phyloP scores from a whole-genome alignment of 441 rosid genomes.

The Populus trichocarpa region DNA sequence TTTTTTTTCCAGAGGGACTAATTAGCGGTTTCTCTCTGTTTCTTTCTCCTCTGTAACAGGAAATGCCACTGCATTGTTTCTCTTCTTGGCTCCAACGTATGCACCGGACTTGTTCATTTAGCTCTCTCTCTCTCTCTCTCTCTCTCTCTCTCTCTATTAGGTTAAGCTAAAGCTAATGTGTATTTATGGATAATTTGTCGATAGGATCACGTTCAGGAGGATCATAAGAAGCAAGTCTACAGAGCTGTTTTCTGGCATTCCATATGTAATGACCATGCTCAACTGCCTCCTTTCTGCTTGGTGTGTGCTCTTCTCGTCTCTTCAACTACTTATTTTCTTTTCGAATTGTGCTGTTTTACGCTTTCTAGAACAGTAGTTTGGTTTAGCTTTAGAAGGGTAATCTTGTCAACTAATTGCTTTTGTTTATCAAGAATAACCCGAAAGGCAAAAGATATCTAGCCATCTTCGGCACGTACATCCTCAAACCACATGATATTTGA shows the following conservation, averaged over 20 bases:
- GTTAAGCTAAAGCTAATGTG: not conserved
- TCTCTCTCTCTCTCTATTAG: not conserved
- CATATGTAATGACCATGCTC: conserved; percentile 60
- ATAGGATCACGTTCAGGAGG: conserved; percentile 86
- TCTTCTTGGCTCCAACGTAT: conserved; percentile 84
- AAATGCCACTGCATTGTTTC: conserved; percentile 86
- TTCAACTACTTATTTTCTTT: too few relatives aligned
- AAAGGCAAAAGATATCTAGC: too few relatives aligned
- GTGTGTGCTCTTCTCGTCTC: too few relatives aligned
- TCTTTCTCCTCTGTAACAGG: conserved; percentile 34
- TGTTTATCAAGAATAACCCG: too few relatives aligned
- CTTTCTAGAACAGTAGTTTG: too few relatives aligned
- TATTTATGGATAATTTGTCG: not conserved
- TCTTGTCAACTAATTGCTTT: too few relatives aligned
- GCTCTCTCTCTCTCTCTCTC: not conserved
- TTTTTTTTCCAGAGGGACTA: not conserved
- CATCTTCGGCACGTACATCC: too few relatives aligned
- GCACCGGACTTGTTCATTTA: not conserved
- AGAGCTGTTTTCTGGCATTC: conserved; percentile 86
- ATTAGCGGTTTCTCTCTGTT: not conserved
- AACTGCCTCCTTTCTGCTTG: too few relatives aligned
- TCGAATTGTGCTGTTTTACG: too few relatives aligned
- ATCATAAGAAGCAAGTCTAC: conserved; percentile 59
- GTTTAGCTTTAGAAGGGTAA: too few relatives aligned
- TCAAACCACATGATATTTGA: too few relatives aligned